Evolutionary conservation across 2,329 filamentous ascomycete genomes (phyloP).

Genomic region (Cercospora sp.): DNA sequence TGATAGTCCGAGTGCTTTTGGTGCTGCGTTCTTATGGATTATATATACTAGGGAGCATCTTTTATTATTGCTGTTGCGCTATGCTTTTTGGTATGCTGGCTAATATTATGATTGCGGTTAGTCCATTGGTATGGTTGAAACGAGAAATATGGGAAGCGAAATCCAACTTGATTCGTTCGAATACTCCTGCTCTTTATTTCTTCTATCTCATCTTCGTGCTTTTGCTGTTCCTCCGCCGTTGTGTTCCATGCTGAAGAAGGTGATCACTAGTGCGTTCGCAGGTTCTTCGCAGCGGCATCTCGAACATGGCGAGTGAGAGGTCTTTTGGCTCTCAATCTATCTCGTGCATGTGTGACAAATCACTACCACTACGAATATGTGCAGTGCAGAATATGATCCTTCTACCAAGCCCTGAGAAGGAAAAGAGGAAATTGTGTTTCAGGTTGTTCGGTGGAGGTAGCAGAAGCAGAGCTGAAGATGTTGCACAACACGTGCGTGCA

Average conservation of each 20-base stretch:
- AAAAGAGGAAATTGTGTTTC: neutral
- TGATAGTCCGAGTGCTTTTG: constrained; percentile 15
- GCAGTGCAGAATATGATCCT: neutral
- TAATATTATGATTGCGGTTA: neutral
- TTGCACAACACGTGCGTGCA: neutral
- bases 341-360: neutral
- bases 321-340: neutral
- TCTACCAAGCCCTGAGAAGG: neutral
- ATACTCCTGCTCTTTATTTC: neutral
- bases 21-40: constrained; percentile 12
- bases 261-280: too few species aligned
- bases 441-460: neutral
- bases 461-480: neutral
- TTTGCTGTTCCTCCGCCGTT: too few species aligned
- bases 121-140: neutral
- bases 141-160: neutral
- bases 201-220: too few species aligned
- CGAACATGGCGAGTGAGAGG: neutral
- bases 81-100: neutral
- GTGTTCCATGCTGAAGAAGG: neutral
- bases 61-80: neutral
- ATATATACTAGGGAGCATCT: neutral
- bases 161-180: neutral
- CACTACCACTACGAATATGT: neutral
- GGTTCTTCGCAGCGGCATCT: too few species aligned